phyloP scores from a whole-genome alignment of 306 rosid species.

The Nissolia schottii region DNA sequence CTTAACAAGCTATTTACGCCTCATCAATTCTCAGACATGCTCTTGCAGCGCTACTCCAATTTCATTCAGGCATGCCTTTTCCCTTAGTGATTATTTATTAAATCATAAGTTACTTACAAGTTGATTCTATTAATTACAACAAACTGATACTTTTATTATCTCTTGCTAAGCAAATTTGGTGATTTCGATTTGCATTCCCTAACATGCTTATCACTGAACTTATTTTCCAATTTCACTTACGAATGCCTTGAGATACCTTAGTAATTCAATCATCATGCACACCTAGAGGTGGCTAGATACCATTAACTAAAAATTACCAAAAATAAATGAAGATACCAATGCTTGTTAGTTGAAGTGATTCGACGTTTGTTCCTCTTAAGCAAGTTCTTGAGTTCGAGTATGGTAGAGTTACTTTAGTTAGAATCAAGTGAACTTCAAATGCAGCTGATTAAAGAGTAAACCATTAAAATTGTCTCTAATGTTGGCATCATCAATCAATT shows the following conservation, averaged over 20 bases:
- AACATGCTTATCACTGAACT: constrained; percentile 38
- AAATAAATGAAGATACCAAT: background rate
- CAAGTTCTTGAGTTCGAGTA: no score
- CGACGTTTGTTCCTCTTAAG: no score
- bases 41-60: constrained; percentile 33
- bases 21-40: constrained; percentile 52
- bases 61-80: constrained; percentile 49
- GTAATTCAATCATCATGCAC: background rate
- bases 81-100: background rate
- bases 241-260: constrained; percentile 16
- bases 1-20: constrained; percentile 36
- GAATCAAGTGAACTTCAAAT: no score
- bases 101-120: background rate
- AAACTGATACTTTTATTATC: background rate
- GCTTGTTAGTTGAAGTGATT: no score
- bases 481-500: no score
- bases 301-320: background rate
- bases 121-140: background rate
- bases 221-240: constrained; percentile 47
- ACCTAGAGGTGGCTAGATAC: background rate
- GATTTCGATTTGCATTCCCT: constrained; percentile 23
- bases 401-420: no score
- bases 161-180: background rate
- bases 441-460: no score
- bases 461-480: no score